Conservation (phyloP, 2,329 filamentous ascomycete species). For the Fusarium nygamai region DNA sequence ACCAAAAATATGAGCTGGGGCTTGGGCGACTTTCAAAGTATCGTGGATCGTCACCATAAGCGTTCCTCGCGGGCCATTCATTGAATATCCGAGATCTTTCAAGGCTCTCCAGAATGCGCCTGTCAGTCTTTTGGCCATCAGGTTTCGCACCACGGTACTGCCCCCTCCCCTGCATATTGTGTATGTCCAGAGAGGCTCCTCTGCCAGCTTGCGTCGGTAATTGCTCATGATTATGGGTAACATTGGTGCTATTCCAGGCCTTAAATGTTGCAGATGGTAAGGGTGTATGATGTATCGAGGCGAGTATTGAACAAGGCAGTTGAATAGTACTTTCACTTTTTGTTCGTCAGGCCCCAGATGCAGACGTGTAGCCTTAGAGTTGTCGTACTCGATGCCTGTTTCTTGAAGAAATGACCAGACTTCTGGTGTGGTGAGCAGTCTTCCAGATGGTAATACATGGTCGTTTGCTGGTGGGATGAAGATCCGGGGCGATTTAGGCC, state of each 20-base stretch:
- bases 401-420: slow-evolving; percentile 43
- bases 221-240: slow-evolving; percentile 37
- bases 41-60: slow-evolving; percentile 28
- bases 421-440: slow-evolving; percentile 44
- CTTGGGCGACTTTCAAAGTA: slow-evolving; percentile 24
- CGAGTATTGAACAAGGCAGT: slow-evolving; percentile 41
- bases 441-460: slow-evolving; percentile 38
- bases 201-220: slow-evolving; percentile 41
- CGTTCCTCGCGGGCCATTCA: slow-evolving; percentile 29
- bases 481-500: not conserved
- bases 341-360: slow-evolving; percentile 11
- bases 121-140: slow-evolving; percentile 41
- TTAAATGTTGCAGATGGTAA: slow-evolving; percentile 47
- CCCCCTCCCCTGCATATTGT: slow-evolving; percentile 19
- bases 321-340: slow-evolving; percentile 29
- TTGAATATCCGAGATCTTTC: slow-evolving; percentile 41
- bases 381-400: slow-evolving; percentile 40
- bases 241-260: slow-evolving; percentile 48
- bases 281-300: slow-evolving; percentile 47
- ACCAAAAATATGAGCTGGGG: slow-evolving; percentile 38
- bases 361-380: slow-evolving; percentile 30
- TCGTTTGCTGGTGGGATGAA: slow-evolving; percentile 31
- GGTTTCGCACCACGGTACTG: slow-evolving; percentile 41
- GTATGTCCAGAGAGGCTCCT: slow-evolving; percentile 49
- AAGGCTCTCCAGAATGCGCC: slow-evolving; percentile 43